Conservation (phyloP, 441 rosid species). For the Biscutella auriculata region DNA sequence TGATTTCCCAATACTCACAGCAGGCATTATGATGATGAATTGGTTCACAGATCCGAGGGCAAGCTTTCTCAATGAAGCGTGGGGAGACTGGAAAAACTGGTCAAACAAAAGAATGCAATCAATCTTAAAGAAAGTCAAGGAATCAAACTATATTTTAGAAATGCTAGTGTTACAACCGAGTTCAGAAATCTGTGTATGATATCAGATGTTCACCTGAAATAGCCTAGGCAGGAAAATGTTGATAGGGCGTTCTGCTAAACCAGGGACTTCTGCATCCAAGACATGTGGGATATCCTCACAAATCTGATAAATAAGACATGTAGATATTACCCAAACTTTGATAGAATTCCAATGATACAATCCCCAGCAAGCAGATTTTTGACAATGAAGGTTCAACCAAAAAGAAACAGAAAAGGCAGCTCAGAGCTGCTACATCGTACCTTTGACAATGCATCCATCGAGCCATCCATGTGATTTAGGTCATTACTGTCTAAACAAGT, state of each 20-base stretch:
- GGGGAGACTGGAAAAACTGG: constrained; percentile 97
- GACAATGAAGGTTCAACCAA: neutral
- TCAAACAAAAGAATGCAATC: constrained; percentile 12
- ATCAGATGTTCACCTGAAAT: constrained; percentile 49
- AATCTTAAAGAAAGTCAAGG: neutral
- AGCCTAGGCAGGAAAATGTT: constrained; percentile 74
- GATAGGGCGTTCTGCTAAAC: constrained; percentile 80
- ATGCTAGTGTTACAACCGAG: neutral
- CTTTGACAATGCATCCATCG: constrained; percentile 99
- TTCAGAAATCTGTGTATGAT: neutral
- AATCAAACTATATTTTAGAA: constrained; percentile 7
- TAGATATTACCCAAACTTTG: neutral
- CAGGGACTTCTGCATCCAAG: constrained; percentile 80
- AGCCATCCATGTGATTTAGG: constrained; percentile 91
- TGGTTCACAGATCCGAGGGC: constrained; percentile 87
- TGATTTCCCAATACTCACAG: constrained; percentile 47
- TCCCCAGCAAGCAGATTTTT: neutral
- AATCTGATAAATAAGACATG: constrained; percentile 36
- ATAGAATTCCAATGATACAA: neutral
- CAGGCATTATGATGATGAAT: constrained; percentile 86
- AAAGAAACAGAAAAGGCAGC: neutral
- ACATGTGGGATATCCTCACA: constrained; percentile 96
- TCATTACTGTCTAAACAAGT: constrained; percentile 87
- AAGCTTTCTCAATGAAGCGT: constrained; percentile 68
- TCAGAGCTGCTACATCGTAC: constrained; percentile 28